Base-by-base conservation (phyloP, 2,329 filamentous ascomycete species). In the Microsporum audouinii region DNA sequence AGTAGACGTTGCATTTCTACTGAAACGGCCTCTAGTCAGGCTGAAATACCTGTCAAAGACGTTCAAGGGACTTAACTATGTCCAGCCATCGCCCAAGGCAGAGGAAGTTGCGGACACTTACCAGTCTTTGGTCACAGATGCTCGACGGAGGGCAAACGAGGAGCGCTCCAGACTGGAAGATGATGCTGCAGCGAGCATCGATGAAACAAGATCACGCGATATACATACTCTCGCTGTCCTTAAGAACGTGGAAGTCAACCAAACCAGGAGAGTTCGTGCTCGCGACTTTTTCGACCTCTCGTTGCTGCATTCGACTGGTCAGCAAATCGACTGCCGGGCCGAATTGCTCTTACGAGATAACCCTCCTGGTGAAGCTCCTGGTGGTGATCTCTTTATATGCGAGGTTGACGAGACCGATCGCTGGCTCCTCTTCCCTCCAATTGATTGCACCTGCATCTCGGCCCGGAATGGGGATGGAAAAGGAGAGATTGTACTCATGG, bases 401-500 rank as follows among this genome's bases (percentile, higher is more conserved):
- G 91, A 97, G 73, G 84, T 91, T n/a, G 90, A 91, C 51, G 82
- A 84, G 59, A 81, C 82, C 4, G 85, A 87, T 12, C 84, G 85
- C 59, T 97, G 90, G 85, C 81, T 99, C 3, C 80, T 99, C 0
- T 96, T 99, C 69, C 88, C 91, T n/a, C 92, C 94, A 0, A 80
- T 96, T n/a, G 80, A 86, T 17, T 80, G 84, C 65, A 79, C 81
- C 39, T 81, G 84, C 63, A 81, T 95, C 23, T 97, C 94, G 10
- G 89, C 91, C 57, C 85, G 92, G 43, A 84, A 81, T 63, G 91
- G 91, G 10, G 86, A 91, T 41, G 72, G 76, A n/a, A 79, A 82
- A 59, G 82, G 84, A 33, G 86, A 95, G 66, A 81, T 97, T 63
- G 81, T 96, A 6, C 77, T 95, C 62, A 96, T 97, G 91, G 81